Evolutionary conservation across 768 basidiomycete species (phyloP), one percentile per base, ranked within the genome.

Genomic region (Mycena latifolia): DNA sequence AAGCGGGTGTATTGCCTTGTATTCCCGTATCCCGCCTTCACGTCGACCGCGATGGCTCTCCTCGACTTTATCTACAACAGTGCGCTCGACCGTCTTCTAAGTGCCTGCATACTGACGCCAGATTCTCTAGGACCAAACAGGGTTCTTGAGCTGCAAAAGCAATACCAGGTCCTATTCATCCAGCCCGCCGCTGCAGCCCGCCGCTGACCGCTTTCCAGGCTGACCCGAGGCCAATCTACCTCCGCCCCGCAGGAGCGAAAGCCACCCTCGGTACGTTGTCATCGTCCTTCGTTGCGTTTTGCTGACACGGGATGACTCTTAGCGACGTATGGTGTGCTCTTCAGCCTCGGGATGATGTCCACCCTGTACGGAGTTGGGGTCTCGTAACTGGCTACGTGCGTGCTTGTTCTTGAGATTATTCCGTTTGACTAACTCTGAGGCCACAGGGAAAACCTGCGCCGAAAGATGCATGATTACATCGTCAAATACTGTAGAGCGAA

Each of bases 311-410:
- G 33, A 10, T 22, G 33, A 18, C 47, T 24, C 43, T 1, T 35
- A 70, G 69, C 45, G 39, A 53, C 55, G 25, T 70, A 70, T 46
- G 65, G 69, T 14, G 61, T 31, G 29, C 28, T 70, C 48, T 70
- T 70, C 65, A 53, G 61, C 35, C 5, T 57, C 41, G 69, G 65
- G 20, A 66, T 66, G 69, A 25, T 61, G 53, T 70, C 69, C 20
- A 70, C 69, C 31, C 0, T 66, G 52, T 70, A 70, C 54, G 69
- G 69, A 25, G 66, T 70, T 37, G 69, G 69, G 54, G 65, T 41
- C 69, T 70, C 57, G 61, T 70, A 29, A 70, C 69, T 52, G 69
- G 65, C 33, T 66, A 70, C 50, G 69, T 70, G 69, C 65, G 69
- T 70, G 25, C 33, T 61, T 31, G 11, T 17, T 5, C n/a, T 20